Conservation (phyloP, 495 filamentous ascomycete species). For the Penicillium roqueforti region DNA sequence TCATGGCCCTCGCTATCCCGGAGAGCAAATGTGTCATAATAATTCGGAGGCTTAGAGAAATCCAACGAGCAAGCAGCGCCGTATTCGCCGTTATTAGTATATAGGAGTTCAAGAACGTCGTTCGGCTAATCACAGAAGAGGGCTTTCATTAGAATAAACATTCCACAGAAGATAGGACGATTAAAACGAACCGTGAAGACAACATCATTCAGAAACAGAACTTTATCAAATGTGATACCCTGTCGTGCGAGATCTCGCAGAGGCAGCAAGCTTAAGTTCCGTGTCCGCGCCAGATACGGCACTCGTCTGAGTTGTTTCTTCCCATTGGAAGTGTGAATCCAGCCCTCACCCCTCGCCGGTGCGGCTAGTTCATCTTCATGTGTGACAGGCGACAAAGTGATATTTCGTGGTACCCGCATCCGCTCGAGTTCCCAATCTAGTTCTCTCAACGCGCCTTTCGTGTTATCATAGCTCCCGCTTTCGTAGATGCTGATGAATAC, state of each 20-base stretch:
- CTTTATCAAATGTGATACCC: conserved; percentile 58
- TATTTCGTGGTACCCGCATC: conserved; percentile 48
- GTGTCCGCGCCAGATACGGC: conserved; percentile 60
- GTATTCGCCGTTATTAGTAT: conserved; percentile 68
- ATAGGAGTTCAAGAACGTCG: conserved; percentile 66
- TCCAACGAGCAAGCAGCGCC: conserved; percentile 81
- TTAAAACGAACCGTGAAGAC: conserved; percentile 57
- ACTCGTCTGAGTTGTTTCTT: conserved; percentile 59
- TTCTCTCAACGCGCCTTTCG: conserved; percentile 59
- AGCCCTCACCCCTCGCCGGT: conserved; percentile 44
- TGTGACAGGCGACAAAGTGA: conserved; percentile 51
- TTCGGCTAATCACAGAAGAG: conserved; percentile 33
- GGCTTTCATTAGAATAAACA: not conserved
- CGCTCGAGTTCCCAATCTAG: conserved; percentile 53
- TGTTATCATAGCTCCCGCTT: conserved; percentile 67
- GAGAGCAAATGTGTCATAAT: conserved; percentile 84
- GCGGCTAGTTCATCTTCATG: conserved; percentile 51
- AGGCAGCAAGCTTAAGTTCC: conserved; percentile 54
- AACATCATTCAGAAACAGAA: conserved; percentile 74
- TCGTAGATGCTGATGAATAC: conserved; percentile 68
- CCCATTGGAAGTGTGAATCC: conserved; percentile 51
- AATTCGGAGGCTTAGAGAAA: conserved; percentile 61
- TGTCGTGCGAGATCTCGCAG: conserved; percentile 39
- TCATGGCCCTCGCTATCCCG: conserved; percentile 65
- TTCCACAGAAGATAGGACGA: not conserved